Evolutionary conservation across 2,329 filamentous ascomycete species (phyloP), one percentile per base, ranked within the genome.

Genomic region (Colletotrichum aenigma): DNA sequence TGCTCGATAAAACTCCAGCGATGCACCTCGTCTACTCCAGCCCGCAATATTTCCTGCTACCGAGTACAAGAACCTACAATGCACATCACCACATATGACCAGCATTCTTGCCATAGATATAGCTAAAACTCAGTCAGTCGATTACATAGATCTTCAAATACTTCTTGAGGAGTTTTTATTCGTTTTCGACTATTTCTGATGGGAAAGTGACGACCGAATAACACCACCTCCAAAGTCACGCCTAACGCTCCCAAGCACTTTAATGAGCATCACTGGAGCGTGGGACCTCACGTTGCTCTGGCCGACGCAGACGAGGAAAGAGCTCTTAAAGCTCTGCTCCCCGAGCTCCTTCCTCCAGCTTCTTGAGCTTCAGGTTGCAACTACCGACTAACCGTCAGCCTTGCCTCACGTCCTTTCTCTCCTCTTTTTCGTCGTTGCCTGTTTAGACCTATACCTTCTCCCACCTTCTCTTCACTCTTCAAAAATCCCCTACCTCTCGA

Each of bases 11-110:
- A 66, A 32, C 61, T 62, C 74, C 34, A 52, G 55, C 65, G 68
- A 75, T 71, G 67, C 80, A 78, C 77, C 66, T 72, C 66, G 36
- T 68, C 74, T 79, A 80, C 83, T 84, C 83, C 76, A 77, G 58
- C 52, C 28, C 75, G 66, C 78, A 83, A 80, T 84, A 82, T 81
- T 70, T 79, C 76, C 12, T 80, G 83, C 81, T 85, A 84, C 69
- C 36, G 60, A 16, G 7, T 24, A 62, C 13, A 73, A 55, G 34
- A 18, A 18, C 21, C 30, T 0, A 6, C 7, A 7, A 24, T 30
- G 30, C 34, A 69, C 30, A 60, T 26, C 5, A n/a, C 30, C 10
- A 52, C 6, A 55, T 68, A 65, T 8, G 16, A 8, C 28, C 32
- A 16, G 15, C 48, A 60, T 30, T 6, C 4, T 13, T 24, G 6